Evolutionary conservation across 768 basidiomycete genomes (phyloP).

Genomic region (Hemileccinum impolitum): DNA sequence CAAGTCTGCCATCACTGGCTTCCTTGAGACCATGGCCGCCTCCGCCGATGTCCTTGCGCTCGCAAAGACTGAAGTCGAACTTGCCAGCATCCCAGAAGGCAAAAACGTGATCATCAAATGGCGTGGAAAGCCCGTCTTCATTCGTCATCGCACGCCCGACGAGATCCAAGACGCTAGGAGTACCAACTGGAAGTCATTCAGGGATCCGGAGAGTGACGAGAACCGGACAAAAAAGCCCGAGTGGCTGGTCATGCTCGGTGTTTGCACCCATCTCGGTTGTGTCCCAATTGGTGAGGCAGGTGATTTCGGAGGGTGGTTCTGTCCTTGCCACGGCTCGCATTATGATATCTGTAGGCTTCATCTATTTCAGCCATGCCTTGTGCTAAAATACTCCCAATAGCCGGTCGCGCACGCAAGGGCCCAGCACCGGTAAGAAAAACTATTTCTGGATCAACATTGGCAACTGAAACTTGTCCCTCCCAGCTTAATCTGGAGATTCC

Average conservation of each 20-base stretch:
- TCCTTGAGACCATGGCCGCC: slow-evolving; percentile 93
- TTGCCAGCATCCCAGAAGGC: slow-evolving; percentile 88
- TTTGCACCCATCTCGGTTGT: slow-evolving; percentile 98
- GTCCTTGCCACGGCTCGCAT: slow-evolving; percentile 98
- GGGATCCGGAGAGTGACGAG: slow-evolving; percentile 92
- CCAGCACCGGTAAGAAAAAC: slow-evolving; percentile 80
- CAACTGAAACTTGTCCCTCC: slow-evolving; percentile 10
- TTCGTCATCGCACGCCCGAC: slow-evolving; percentile 86
- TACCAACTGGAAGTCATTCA: slow-evolving; percentile 79
- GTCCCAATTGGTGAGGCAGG: slow-evolving; percentile 98
- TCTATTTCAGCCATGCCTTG: background rate
- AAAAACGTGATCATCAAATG: slow-evolving; percentile 98
- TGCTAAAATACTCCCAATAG: slow-evolving; percentile 37
- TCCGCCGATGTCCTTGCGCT: slow-evolving; percentile 97
- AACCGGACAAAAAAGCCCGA: slow-evolving; percentile 90
- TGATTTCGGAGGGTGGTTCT: slow-evolving; percentile 99
- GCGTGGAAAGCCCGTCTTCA: slow-evolving; percentile 99
- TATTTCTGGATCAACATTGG: background rate
- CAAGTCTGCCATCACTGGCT: slow-evolving; percentile 90
- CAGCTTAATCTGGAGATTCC: slow-evolving; percentile 95
- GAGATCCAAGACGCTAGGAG: slow-evolving; percentile 93
- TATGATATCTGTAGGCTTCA: slow-evolving; percentile 83
- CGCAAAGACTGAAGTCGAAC: slow-evolving; percentile 96
- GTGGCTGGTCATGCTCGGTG: slow-evolving; percentile 91
- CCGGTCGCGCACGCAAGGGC: slow-evolving; percentile 93